phyloP scores from a whole-genome alignment of 2,329 filamentous ascomycete species.

The Fusarium chlamydosporum region DNA sequence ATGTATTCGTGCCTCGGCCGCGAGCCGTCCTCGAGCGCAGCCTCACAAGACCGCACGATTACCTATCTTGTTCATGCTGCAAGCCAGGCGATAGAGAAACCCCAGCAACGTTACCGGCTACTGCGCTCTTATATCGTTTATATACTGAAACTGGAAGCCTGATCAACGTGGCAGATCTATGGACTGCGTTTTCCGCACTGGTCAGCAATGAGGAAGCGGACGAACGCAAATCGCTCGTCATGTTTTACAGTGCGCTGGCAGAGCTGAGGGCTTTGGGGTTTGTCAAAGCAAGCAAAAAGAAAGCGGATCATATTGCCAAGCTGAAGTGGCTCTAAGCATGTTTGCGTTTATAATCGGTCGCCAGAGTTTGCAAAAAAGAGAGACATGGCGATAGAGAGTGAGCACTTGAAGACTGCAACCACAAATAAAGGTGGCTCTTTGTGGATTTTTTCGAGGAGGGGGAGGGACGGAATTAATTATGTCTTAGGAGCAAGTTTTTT shows the following conservation, averaged over 20 bases:
- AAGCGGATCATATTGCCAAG: slow-evolving; percentile 92
- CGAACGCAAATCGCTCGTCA: slow-evolving; percentile 73
- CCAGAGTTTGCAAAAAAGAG: slow-evolving; percentile 30
- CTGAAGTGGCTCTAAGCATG: slow-evolving; percentile 77
- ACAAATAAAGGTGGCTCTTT: slow-evolving; percentile 17
- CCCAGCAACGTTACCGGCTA: slow-evolving; percentile 74
- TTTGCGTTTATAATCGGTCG: slow-evolving; percentile 25
- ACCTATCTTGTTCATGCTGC: slow-evolving; percentile 81
- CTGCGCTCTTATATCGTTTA: slow-evolving; percentile 81
- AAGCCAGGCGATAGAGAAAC: slow-evolving; percentile 63
- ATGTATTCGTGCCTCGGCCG: slow-evolving; percentile 83
- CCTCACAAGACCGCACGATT: slow-evolving; percentile 80
- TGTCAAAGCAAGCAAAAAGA: slow-evolving; percentile 90
- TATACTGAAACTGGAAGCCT: slow-evolving; percentile 82
- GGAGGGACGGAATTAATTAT: slow-evolving; percentile 16
- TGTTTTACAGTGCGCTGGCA: slow-evolving; percentile 88
- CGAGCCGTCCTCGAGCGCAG: slow-evolving; percentile 79
- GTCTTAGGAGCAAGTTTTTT: slow-evolving; percentile 19
- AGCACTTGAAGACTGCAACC: slow-evolving; percentile 14
- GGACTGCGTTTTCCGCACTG: slow-evolving; percentile 80
- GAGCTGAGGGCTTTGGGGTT: slow-evolving; percentile 90
- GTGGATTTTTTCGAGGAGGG: slow-evolving; percentile 19
- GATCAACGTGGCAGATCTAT: slow-evolving; percentile 84
- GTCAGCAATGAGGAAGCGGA: slow-evolving; percentile 61
- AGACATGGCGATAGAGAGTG: slow-evolving; percentile 27